A percentile compares a stretch with the other conserved stretches of the same genome.
Evolutionary conservation across 2,329 filamentous ascomycete genomes (phyloP).

Genomic region (Clonostachys rhizophaga): DNA sequence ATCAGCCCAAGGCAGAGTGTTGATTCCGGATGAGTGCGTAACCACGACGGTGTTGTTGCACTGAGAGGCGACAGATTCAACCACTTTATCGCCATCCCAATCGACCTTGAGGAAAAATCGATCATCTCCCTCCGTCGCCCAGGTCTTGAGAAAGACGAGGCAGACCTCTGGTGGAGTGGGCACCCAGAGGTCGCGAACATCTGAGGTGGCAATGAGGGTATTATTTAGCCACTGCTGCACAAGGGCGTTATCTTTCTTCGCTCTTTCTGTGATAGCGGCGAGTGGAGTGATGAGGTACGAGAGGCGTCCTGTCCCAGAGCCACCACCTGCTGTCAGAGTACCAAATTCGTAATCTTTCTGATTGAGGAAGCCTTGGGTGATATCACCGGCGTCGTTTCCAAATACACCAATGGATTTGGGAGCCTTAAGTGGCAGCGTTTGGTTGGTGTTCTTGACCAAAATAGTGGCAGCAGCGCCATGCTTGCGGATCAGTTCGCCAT

Average conservation of each 20-base stretch:
- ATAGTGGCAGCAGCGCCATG: slow-evolving; percentile 55
- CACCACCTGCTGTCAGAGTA: slow-evolving; percentile 55
- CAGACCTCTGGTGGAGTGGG: slow-evolving; percentile 56
- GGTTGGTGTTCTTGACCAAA: slow-evolving; percentile 66
- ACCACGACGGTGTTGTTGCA: slow-evolving; percentile 62
- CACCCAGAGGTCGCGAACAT: slow-evolving; percentile 39
- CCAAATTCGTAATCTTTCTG: slow-evolving; percentile 58
- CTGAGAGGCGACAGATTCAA: slow-evolving; percentile 56
- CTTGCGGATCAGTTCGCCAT: slow-evolving; percentile 50
- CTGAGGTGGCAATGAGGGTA: slow-evolving; percentile 28
- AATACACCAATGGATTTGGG: slow-evolving; percentile 54
- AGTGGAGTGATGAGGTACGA: slow-evolving; percentile 30
- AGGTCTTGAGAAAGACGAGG: slow-evolving; percentile 60
- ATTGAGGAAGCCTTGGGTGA: slow-evolving; percentile 61
- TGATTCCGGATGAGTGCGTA: slow-evolving; percentile 63
- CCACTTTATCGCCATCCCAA: slow-evolving; percentile 57
- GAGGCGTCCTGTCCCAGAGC: slow-evolving; percentile 31
- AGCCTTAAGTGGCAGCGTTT: slow-evolving; percentile 52
- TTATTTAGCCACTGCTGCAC: slow-evolving; percentile 42
- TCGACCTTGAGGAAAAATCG: slow-evolving; percentile 47
- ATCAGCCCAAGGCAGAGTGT: slow-evolving; percentile 64
- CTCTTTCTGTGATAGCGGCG: slow-evolving; percentile 36
- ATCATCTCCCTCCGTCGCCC: slow-evolving; percentile 61
- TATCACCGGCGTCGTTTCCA: slow-evolving; percentile 43
- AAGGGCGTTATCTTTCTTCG: slow-evolving; percentile 36